phyloP scores from a whole-genome alignment of 306 rosid species.

The Pueraria montana region DNA sequence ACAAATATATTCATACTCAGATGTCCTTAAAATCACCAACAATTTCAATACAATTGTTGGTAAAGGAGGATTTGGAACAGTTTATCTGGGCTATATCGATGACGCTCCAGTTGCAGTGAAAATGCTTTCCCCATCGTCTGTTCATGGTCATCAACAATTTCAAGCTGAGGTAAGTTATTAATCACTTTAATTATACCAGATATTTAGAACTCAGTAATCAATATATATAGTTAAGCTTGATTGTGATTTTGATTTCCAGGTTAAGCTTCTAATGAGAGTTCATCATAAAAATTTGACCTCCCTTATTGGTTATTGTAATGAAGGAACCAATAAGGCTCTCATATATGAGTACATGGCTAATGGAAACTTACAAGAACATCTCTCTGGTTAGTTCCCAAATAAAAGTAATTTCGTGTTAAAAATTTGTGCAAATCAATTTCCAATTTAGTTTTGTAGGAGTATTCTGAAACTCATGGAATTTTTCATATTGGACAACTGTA shows the following conservation, averaged over 20 bases:
- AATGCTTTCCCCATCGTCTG: too few species aligned
- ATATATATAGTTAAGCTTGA: not conserved
- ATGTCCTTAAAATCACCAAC: too few species aligned
- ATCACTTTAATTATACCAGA: too few species aligned
- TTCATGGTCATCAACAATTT: too few species aligned
- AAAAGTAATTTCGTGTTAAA: not conserved
- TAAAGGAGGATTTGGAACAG: too few species aligned
- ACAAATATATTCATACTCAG: too few species aligned
- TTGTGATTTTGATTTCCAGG: conserved; percentile 10
- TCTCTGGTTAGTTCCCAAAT: conserved; percentile 44
- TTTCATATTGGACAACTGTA: not conserved
- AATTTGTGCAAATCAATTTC: not conserved
- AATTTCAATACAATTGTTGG: too few species aligned
- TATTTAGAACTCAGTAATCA: too few species aligned
- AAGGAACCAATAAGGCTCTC: conserved; percentile 44
- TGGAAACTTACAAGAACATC: conserved; percentile 44
- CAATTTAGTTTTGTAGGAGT: not conserved
- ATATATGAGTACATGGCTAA: conserved; percentile 52
- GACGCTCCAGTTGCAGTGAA: too few species aligned
- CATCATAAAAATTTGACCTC: conserved; percentile 54
- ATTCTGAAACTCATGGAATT: not conserved
- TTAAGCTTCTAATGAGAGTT: conserved; percentile 46
- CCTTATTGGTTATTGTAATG: conserved; percentile 51
- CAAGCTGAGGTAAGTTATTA: too few species aligned
- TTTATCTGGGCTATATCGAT: too few species aligned